Percentiles rank a stretch among this genome's conserved stretches.
These are phyloP conservation scores for Colletotrichum nymphaeae DNA, from an alignment of 2,329 filamentous ascomycete species.

Conservation along the genomic window DNA sequence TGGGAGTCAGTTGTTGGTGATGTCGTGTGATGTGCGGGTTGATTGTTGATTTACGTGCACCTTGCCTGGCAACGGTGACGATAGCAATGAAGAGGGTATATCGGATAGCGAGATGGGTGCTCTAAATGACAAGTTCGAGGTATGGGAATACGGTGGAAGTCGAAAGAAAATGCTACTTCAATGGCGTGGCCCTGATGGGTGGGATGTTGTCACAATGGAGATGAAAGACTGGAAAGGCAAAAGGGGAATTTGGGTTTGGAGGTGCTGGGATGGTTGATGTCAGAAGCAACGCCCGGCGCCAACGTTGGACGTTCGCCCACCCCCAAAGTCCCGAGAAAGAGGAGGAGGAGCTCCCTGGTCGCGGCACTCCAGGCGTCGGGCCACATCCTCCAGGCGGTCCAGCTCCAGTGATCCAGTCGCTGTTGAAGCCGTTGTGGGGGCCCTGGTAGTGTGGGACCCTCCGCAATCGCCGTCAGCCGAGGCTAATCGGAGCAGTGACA, in stretches of 20 bases:
- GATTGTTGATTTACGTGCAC: constrained; percentile 14
- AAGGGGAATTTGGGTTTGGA: constrained; percentile 5
- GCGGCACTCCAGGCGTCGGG: constrained; percentile 19
- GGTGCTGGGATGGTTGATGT: constrained; percentile 21
- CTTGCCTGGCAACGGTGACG: constrained; percentile 22
- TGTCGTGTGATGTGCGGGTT: constrained; percentile 9
- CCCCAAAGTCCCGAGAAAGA: neutral
- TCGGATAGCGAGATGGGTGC: neutral
- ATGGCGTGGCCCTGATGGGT: neutral
- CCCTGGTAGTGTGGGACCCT: constrained; percentile 19
- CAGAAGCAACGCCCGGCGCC: constrained; percentile 14
- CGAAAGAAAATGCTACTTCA: neutral
- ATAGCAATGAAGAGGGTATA: neutral
- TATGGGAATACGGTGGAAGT: neutral
- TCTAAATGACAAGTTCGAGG: neutral
- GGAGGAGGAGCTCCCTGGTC: constrained; percentile 16
- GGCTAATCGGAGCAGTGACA: constrained; percentile 26
- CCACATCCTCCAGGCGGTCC: neutral
- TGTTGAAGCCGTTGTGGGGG: constrained; percentile 9
- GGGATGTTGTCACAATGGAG: constrained; percentile 6
- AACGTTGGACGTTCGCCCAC: constrained; percentile 3
- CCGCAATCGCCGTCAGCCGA: constrained; percentile 29
- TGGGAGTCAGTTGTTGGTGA: neutral
- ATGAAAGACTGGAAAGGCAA: neutral
- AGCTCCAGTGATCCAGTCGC: constrained; percentile 19